These are phyloP conservation scores for Psilocybe subaeruginosa DNA, from an alignment of 768 basidiomycete genomes.

Conservation along the genomic window DNA sequence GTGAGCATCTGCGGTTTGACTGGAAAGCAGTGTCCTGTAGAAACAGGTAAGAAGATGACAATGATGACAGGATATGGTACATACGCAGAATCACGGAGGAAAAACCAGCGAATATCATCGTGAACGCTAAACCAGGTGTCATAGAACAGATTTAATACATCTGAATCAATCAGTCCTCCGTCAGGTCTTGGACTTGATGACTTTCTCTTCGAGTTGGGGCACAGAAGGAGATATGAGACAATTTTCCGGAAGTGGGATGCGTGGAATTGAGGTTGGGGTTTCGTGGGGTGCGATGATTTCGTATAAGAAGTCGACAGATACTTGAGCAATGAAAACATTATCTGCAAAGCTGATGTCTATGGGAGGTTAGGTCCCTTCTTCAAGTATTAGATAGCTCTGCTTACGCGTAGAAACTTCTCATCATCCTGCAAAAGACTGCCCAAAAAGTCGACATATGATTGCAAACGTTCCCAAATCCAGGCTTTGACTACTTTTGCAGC, in stretches of 20 bases:
- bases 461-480: constrained; percentile 82
- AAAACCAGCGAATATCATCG: constrained; percentile 90
- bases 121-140: constrained; percentile 75
- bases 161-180: constrained; percentile 49
- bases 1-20: constrained; percentile 31
- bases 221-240: constrained; percentile 59
- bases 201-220: constrained; percentile 52
- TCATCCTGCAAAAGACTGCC: constrained; percentile 74
- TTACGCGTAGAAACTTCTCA: constrained; percentile 74
- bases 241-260: constrained; percentile 69
- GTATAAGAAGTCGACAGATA: constrained; percentile 73
- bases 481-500: constrained; percentile 66
- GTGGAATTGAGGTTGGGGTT: constrained; percentile 67
- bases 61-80: constrained; percentile 23
- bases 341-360: constrained; percentile 72
- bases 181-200: constrained; percentile 23
- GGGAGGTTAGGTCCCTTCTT: constrained; percentile 2
- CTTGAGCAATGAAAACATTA: constrained; percentile 76
- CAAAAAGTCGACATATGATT: constrained; percentile 71
- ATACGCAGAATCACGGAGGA: constrained; percentile 78
- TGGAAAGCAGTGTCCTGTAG: constrained; percentile 33
- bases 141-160: constrained; percentile 66
- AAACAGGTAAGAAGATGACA: not conserved
- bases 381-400: constrained; percentile 25
- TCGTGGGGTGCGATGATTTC: constrained; percentile 32